A percentile compares a stretch with the other conserved stretches of the same genome.
Evolutionary conservation across 1,284 basidiomycete species (phyloP).

Genomic region (Malassezia globosa): DNA sequence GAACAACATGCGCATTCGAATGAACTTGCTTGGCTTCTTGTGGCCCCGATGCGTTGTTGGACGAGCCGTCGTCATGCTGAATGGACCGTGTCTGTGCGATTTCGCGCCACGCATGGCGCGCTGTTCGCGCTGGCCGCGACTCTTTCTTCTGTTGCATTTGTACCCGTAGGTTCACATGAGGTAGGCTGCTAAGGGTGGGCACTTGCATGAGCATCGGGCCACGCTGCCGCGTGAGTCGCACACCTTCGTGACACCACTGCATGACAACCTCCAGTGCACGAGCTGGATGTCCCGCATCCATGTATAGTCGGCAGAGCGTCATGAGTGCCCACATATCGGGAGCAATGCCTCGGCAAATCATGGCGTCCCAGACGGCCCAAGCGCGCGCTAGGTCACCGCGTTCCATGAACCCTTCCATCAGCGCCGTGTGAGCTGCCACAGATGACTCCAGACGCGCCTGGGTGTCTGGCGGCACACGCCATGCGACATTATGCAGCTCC

Average conservation of each 20-base stretch:
- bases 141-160: not conserved
- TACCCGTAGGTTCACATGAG: not conserved
- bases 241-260: conserved; percentile 11
- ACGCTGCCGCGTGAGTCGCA: not conserved
- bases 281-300: conserved; percentile 5
- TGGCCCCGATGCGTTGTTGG: no score
- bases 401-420: conserved; percentile 10
- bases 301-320: conserved; percentile 11
- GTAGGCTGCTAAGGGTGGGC: not conserved
- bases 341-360: conserved; percentile 9
- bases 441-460: conserved; percentile 1
- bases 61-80: no score
- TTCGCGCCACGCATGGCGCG: not conserved
- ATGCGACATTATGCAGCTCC: not conserved
- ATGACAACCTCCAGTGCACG: conserved; percentile 8
- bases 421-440: conserved; percentile 9
- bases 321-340: conserved; percentile 13
- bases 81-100: no score
- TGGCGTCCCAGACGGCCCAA: conserved; percentile 11
- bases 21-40: no score
- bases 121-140: no score
- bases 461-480: conserved; percentile 4
- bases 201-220: not conserved
- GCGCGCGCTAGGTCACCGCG: conserved; percentile 9
- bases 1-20: not conserved